phyloP scores from a whole-genome alignment of 139 green algal species.

The Chlamydomonas sp. region DNA sequence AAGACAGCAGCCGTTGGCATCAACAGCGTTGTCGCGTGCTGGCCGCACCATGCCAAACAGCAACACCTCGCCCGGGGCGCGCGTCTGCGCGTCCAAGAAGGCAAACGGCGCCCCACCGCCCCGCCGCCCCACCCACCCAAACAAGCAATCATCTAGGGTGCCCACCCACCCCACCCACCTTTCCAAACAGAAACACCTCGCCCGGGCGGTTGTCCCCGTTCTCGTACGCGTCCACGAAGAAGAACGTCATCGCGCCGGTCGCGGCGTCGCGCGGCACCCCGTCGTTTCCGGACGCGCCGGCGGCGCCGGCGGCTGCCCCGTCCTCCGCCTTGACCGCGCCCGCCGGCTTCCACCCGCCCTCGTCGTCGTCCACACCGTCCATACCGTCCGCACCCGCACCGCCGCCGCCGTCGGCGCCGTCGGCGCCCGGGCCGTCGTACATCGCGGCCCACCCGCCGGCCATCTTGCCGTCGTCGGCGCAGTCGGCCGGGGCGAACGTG shows the following conservation, averaged over 20 bases:
- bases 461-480: neutral
- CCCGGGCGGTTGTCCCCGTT: conserved; percentile 51
- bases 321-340: neutral
- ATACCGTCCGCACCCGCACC: conserved; percentile 52
- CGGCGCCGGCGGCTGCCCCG: neutral
- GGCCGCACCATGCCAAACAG: conserved; percentile 68
- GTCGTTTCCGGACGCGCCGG: neutral
- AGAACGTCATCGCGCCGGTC: conserved; percentile 73
- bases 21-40: neutral
- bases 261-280: conserved; percentile 52
- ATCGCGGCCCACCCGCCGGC: neutral
- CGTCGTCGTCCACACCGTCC: conserved; percentile 18
- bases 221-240: conserved; percentile 84
- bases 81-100: too few relatives aligned
- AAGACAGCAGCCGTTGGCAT: neutral
- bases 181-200: conserved; percentile 89
- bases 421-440: neutral
- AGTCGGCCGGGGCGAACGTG: neutral
- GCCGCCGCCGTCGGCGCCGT: neutral
- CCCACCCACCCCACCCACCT: conserved; percentile 49
- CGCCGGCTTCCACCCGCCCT: neutral
- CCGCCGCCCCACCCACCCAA: too few relatives aligned
- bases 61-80: conserved; percentile 62
- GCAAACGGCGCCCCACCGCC: too few relatives aligned
- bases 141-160: too few relatives aligned